phyloP scores from a whole-genome alignment of 2,329 filamentous ascomycete species.

The Ophiocordyceps robertsii region DNA sequence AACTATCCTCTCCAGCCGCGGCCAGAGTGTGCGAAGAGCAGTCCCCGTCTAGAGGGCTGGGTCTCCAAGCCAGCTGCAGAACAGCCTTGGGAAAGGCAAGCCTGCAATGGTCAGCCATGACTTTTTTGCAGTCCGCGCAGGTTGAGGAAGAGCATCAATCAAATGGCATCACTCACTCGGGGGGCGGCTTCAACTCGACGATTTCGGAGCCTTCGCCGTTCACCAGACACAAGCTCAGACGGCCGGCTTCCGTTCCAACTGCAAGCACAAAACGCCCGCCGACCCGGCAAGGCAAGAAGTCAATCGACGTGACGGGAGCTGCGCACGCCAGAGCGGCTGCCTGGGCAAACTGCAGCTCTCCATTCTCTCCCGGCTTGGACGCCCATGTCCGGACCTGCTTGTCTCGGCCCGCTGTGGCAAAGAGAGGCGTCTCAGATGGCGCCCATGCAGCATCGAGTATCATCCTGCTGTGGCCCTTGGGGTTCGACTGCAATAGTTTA shows the following conservation, averaged over 20 bases:
- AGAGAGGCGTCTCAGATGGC: constrained; percentile 40
- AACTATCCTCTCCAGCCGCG: constrained; percentile 47
- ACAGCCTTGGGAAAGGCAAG: constrained; percentile 46
- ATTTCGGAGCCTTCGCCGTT: constrained; percentile 23
- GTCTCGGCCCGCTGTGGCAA: constrained; percentile 83
- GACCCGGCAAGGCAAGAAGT: constrained; percentile 36
- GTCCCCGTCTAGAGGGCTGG: constrained; percentile 19
- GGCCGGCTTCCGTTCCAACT: constrained; percentile 43
- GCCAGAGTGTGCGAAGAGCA: constrained; percentile 27
- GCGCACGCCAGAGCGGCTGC: constrained; percentile 39
- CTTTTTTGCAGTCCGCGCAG: too few relatives aligned
- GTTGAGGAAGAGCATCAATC: not conserved
- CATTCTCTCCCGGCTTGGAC: constrained; percentile 16
- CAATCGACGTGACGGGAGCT: constrained; percentile 56
- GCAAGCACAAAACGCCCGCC: constrained; percentile 30
- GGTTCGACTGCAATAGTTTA: constrained; percentile 47
- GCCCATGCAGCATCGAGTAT: constrained; percentile 83
- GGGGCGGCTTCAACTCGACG: constrained; percentile 18
- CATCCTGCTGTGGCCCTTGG: constrained; percentile 85
- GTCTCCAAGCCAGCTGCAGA: constrained; percentile 57
- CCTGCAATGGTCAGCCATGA: constrained; percentile 10
- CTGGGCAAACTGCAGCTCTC: constrained; percentile 32
- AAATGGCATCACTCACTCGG: constrained; percentile 24
- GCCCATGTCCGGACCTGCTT: constrained; percentile 68
- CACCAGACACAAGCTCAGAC: constrained; percentile 29